A percentile compares a stretch with the other conserved stretches of the same genome.
Evolutionary conservation across 345 rosid species (phyloP).

Genomic region (Anacardium occidentale): DNA sequence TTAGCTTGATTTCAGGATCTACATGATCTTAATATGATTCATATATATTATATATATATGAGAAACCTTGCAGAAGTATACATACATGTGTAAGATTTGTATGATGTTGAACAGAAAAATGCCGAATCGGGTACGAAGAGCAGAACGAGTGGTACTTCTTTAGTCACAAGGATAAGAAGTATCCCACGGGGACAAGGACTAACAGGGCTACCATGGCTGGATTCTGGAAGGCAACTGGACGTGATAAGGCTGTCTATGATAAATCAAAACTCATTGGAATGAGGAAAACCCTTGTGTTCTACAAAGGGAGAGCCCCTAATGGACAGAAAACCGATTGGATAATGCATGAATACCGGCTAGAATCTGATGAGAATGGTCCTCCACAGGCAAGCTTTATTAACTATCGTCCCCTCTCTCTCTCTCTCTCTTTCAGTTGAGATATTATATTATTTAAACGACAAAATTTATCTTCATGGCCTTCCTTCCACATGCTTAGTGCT

Average conservation of each 20-base stretch:
- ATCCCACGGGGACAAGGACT: slow-evolving; percentile 96
- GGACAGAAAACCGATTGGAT: slow-evolving; percentile 98
- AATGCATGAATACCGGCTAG: slow-evolving; percentile 96
- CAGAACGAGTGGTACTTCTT: slow-evolving; percentile 98
- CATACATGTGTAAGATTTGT: slow-evolving; percentile 16
- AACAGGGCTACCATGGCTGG: slow-evolving; percentile 99
- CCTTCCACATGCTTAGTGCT: slow-evolving; percentile 23
- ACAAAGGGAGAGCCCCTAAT: slow-evolving; percentile 98
- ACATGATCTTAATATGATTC: too few relatives aligned
- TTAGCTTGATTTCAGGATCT: neutral
- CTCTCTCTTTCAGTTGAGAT: slow-evolving; percentile 9
- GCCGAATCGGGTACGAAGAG: slow-evolving; percentile 91
- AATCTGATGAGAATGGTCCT: slow-evolving; percentile 89
- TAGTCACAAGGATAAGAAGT: slow-evolving; percentile 97
- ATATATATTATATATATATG: too few relatives aligned
- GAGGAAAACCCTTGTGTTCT: slow-evolving; percentile 98
- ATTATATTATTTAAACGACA: slow-evolving; percentile 14
- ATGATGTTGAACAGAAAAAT: slow-evolving; percentile 52
- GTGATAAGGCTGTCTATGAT: slow-evolving; percentile 92
- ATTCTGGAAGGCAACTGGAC: slow-evolving; percentile 96
- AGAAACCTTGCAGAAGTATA: neutral
- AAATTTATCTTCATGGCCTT: slow-evolving; percentile 20
- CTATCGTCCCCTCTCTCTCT: neutral
- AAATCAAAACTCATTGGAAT: slow-evolving; percentile 86
- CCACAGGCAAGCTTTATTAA: slow-evolving; percentile 64